These are phyloP conservation scores for Cytospora piceicola DNA, from an alignment of 2,329 filamentous ascomycete species.

Conservation along the genomic window DNA sequence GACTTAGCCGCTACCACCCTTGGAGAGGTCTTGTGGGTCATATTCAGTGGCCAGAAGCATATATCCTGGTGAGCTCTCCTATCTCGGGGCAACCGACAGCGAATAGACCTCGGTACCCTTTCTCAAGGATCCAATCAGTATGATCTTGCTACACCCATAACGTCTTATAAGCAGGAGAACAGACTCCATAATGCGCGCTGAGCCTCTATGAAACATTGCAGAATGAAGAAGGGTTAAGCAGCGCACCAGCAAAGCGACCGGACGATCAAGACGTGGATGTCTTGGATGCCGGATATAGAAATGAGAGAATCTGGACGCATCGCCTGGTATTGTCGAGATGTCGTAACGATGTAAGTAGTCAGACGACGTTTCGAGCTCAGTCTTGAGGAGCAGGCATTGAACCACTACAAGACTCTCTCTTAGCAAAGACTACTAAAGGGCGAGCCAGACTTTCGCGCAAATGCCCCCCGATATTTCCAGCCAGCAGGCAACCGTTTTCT, in stretches of 20 bases:
- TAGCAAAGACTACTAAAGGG: not conserved
- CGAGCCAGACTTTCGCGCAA: not conserved
- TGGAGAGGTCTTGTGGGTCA: conserved; percentile 18
- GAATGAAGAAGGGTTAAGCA: not conserved
- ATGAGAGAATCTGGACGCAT: not conserved
- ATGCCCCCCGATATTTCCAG: not conserved
- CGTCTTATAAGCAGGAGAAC: not conserved
- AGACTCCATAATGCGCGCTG: not conserved
- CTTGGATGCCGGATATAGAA: not conserved
- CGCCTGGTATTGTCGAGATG: not conserved
- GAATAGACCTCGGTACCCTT: conserved; percentile 12
- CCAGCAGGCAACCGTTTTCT: not conserved
- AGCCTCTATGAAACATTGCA: not conserved
- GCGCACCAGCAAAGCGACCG: not conserved
- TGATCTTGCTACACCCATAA: not conserved
- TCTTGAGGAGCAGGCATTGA: not conserved
- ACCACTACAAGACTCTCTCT: not conserved
- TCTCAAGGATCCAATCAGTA: not conserved
- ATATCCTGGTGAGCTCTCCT: conserved; percentile 17
- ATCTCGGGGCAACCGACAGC: conserved; percentile 11
- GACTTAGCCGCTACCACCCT: conserved; percentile 17
- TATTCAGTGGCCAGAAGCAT: conserved; percentile 12
- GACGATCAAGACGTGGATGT: not conserved
- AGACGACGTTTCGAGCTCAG: not conserved
- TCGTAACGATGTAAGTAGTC: not conserved